Conservation (phyloP, 139 green algal genomes). For the Micractinium conductrix region DNA sequence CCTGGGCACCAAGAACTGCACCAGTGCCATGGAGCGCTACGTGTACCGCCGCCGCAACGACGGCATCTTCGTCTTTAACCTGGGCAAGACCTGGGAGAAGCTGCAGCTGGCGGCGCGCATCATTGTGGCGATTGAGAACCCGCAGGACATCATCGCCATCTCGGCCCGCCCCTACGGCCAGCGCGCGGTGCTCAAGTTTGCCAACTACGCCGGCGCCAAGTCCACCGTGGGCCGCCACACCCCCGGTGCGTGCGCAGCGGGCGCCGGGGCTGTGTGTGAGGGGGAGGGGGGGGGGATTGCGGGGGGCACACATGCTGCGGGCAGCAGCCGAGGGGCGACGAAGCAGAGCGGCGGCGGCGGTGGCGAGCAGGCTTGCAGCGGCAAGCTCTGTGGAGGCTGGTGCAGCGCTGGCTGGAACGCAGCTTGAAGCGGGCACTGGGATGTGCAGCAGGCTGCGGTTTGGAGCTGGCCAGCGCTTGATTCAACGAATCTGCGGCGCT, state of each 20-base stretch:
- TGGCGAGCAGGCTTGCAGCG: background rate
- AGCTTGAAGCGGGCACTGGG: background rate
- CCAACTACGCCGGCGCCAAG: constrained; percentile 96
- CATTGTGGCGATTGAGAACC: constrained; percentile 99
- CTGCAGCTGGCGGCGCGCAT: constrained; percentile 97
- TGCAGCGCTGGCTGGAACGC: too few species aligned
- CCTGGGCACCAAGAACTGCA: constrained; percentile 93
- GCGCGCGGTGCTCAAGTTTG: constrained; percentile 99
- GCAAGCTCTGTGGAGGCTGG: background rate
- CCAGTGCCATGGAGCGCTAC: constrained; percentile 98
- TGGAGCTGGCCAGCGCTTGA: too few species aligned
- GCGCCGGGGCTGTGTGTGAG: too few species aligned
- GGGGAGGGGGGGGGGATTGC: too few species aligned
- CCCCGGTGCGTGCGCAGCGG: too few species aligned
- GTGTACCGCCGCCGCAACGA: constrained; percentile 84
- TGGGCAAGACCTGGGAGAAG: constrained; percentile 99
- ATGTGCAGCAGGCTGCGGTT: background rate
- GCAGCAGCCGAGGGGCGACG: too few species aligned
- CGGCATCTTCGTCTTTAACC: constrained; percentile 99
- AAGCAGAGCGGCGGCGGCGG: background rate
- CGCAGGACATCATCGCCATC: constrained; percentile 80
- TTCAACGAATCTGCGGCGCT: too few species aligned
- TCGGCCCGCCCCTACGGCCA: constrained; percentile 94
- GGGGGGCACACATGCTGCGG: too few species aligned
- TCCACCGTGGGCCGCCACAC: constrained; percentile 97